Percentiles rank a stretch among this genome's conserved stretches.
Evolutionary conservation across 306 rosid species (phyloP).

Genomic region (Castanea mollissima): DNA sequence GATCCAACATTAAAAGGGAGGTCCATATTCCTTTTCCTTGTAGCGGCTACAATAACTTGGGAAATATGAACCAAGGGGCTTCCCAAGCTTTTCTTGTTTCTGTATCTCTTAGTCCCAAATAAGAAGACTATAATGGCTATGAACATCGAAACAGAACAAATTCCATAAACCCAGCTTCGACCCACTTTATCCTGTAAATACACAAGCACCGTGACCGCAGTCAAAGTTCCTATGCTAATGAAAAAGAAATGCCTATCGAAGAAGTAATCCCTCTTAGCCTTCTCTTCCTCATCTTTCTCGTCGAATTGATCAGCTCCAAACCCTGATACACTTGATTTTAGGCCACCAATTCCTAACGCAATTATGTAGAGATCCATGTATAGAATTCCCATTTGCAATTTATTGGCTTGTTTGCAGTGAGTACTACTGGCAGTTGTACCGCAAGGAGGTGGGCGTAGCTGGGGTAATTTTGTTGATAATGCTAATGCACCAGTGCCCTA

Average conservation of each 20-base stretch:
- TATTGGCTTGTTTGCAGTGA: slow-evolving; percentile 58
- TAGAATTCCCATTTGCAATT: slow-evolving; percentile 77
- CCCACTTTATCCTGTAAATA: slow-evolving; percentile 85
- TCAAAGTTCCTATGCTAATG: slow-evolving; percentile 73
- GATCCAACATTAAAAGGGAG: slow-evolving; percentile 38
- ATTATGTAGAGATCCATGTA: slow-evolving; percentile 65
- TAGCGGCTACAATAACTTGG: slow-evolving; percentile 68
- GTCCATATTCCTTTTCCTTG: slow-evolving; percentile 59
- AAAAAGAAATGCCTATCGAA: slow-evolving; percentile 81
- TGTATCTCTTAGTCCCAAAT: slow-evolving; percentile 58
- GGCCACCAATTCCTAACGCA: slow-evolving; percentile 87
- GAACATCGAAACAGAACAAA: slow-evolving; percentile 65
- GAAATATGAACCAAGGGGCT: slow-evolving; percentile 83
- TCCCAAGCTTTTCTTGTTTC: slow-evolving; percentile 72
- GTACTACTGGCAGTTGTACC: slow-evolving; percentile 5
- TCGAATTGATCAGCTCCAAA: slow-evolving; percentile 92
- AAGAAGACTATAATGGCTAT: slow-evolving; percentile 54
- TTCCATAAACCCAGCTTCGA: slow-evolving; percentile 80
- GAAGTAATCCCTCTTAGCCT: slow-evolving; percentile 78
- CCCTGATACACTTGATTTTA: slow-evolving; percentile 92
- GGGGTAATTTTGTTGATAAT: slow-evolving; percentile 61
- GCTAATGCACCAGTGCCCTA: slow-evolving; percentile 80
- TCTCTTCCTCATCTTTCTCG: slow-evolving; percentile 80
- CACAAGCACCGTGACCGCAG: slow-evolving; percentile 88
- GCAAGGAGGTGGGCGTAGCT: slow-evolving; percentile 76